phyloP scores from a whole-genome alignment of 495 filamentous ascomycete genomes.

The Xylaria scruposa region DNA sequence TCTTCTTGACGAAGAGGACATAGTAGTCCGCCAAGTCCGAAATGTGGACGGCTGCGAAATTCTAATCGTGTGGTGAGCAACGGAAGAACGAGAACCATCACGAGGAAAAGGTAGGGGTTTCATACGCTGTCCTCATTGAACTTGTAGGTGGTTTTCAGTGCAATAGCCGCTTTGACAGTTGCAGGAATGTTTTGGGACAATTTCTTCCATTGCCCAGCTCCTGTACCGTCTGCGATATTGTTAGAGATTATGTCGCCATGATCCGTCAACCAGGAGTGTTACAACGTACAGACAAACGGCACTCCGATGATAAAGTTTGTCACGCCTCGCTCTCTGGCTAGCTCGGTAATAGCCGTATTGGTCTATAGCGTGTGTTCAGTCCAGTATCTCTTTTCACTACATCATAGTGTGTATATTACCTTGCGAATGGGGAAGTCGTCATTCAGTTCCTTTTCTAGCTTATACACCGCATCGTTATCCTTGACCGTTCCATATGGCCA shows the following conservation, averaged over 20 bases:
- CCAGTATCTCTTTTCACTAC: background rate
- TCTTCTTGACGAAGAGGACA: slow-evolving; percentile 41
- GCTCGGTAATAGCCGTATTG: slow-evolving; percentile 37
- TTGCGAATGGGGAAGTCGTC: slow-evolving; percentile 35
- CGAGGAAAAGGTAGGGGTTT: background rate
- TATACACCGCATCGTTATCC: slow-evolving; percentile 41
- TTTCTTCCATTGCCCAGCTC: slow-evolving; percentile 47
- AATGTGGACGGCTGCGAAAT: slow-evolving; percentile 37
- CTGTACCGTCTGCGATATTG: slow-evolving; percentile 42
- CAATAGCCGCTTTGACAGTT: slow-evolving; percentile 42
- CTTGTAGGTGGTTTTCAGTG: slow-evolving; percentile 45
- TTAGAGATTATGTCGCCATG: slow-evolving; percentile 28
- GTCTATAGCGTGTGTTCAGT: slow-evolving; percentile 24
- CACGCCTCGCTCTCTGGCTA: slow-evolving; percentile 39
- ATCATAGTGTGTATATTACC: slow-evolving; percentile 33
- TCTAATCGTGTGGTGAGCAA: background rate
- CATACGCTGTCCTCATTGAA: slow-evolving; percentile 45
- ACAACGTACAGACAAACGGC: slow-evolving; percentile 43
- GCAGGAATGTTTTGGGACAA: slow-evolving; percentile 47
- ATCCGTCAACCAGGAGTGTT: background rate
- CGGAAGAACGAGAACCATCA: background rate
- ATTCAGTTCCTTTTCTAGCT: slow-evolving; percentile 39
- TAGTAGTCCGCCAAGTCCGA: slow-evolving; percentile 46
- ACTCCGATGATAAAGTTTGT: slow-evolving; percentile 43
- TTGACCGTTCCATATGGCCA: slow-evolving; percentile 42